A percentile compares a stretch with the other conserved stretches of the same genome.
Conservation (phyloP, 805 yeast species). For the Sugiyamaella marilandica region DNA sequence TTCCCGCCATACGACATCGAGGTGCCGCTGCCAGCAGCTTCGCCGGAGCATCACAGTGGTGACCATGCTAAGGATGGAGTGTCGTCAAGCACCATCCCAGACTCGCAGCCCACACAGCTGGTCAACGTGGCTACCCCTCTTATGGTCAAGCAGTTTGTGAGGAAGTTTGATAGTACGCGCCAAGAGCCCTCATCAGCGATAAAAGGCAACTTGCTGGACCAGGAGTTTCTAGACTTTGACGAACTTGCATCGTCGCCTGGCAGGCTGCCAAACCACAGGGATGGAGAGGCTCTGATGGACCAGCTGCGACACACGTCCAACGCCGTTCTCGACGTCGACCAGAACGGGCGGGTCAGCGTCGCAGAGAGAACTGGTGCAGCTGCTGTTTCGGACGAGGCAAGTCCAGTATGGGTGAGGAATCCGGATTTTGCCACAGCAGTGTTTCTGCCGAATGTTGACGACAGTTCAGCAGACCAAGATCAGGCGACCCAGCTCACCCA, state of each 20-base stretch:
- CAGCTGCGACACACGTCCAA: not conserved
- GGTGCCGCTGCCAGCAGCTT: too few species aligned
- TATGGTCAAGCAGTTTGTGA: not conserved
- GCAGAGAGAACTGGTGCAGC: not conserved
- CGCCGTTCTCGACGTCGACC: not conserved
- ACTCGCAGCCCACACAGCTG: not conserved
- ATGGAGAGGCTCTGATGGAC: not conserved
- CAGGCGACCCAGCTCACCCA: not conserved
- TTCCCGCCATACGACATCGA: not conserved
- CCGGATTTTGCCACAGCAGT: not conserved
- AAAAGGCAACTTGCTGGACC: not conserved
- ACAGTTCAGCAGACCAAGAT: not conserved
- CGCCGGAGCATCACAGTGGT: too few species aligned
- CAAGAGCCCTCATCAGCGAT: not conserved
- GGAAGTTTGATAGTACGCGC: not conserved
- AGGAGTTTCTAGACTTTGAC: constrained; percentile 2
- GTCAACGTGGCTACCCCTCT: not conserved
- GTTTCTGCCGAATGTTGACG: not conserved
- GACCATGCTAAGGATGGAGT: not conserved
- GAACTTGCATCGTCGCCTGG: constrained; percentile 6
- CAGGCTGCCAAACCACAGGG: not conserved
- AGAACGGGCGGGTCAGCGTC: not conserved
- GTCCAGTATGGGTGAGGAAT: not conserved
- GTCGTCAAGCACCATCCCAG: not conserved
- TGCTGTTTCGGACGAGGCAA: not conserved